Base-by-base conservation (phyloP, 176 grass and related monocot genomes). In the Zoysia pacifica region DNA sequence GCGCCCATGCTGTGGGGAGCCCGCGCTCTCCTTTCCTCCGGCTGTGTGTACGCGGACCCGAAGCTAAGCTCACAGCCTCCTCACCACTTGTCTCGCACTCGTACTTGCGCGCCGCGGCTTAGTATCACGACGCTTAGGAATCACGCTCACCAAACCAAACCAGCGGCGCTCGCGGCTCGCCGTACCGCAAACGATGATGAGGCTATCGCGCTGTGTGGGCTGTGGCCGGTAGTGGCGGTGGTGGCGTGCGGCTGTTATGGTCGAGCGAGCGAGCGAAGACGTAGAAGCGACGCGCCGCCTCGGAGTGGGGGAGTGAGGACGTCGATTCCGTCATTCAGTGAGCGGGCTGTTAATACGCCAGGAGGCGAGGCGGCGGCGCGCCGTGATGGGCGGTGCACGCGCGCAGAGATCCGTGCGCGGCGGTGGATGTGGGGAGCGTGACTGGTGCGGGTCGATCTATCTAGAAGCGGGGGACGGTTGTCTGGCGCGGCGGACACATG, bases 231-330 rank as follows among this genome's bases (percentile, higher is more conserved):
- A 64, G 62, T 42, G 62, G 48, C 20, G 62, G 48, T 42, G 62
- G 62, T 7, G 53, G n/a, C 45, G 10, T 53, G 7, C 37, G 60
- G 48, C 49, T 36, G 77, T 68, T 53, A 62, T 63, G 65, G 1
- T 70, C 54, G 70, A 77, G 7, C 0, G 47, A 48, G 36, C 20
- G 20, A 36, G 56, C 14, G 65, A 6, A 69, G 62, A 63, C 67
- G 60, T 62, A 75, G 14, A 83, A 77, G 72, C 65, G 71, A 81
- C 75, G 82, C 75, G 82, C 48, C 78, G 71, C 37, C 65, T 71
- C 55, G 70, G 12, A 70, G 87, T 15, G 49, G 69, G 61, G 12
- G n/a, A 36, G 62, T 7, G 5, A 20, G 43, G 7, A 18, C 55
- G 55, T 16, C 6, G 58, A 7, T 7, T 1, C 28, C 14, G 12